phyloP scores from a whole-genome alignment of 305 asterid species.

The Fraxinus angustifolia region DNA sequence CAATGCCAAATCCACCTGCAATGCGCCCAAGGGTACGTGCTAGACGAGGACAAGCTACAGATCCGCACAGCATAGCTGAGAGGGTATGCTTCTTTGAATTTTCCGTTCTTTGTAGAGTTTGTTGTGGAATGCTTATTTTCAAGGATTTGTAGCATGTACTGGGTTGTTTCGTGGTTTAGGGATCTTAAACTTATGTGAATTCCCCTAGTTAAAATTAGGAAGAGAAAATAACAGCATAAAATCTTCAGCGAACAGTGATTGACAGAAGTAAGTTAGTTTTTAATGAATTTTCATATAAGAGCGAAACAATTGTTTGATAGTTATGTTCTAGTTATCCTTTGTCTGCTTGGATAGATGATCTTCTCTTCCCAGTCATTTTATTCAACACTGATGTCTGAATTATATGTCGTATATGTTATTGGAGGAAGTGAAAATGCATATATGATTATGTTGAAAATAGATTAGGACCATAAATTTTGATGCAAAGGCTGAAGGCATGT shows the following conservation, averaged over 20 bases:
- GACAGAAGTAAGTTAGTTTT: neutral
- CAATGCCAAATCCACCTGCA: constrained; percentile 69
- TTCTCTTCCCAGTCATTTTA: neutral
- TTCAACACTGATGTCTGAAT: neutral
- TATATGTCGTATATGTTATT: neutral
- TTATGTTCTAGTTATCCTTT: neutral
- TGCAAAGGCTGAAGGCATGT: neutral
- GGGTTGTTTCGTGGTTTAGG: constrained; percentile 9
- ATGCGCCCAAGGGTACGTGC: constrained; percentile 86
- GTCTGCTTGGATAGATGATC: neutral
- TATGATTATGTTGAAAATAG: neutral
- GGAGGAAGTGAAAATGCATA: neutral
- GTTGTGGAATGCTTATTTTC: neutral
- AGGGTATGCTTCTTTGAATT: constrained; percentile 45
- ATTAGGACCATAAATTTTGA: neutral
- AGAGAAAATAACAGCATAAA: neutral
- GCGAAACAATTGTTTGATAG: neutral
- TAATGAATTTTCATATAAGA: constrained; percentile 6
- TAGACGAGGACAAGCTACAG: constrained; percentile 94
- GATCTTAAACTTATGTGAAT: neutral
- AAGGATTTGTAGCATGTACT: neutral
- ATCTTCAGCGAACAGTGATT: neutral
- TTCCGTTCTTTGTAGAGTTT: neutral
- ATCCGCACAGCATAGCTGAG: constrained; percentile 97
- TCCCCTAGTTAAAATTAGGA: neutral